Conservation (phyloP, 257 asterid genomes). For the Solanum medicagineum region DNA sequence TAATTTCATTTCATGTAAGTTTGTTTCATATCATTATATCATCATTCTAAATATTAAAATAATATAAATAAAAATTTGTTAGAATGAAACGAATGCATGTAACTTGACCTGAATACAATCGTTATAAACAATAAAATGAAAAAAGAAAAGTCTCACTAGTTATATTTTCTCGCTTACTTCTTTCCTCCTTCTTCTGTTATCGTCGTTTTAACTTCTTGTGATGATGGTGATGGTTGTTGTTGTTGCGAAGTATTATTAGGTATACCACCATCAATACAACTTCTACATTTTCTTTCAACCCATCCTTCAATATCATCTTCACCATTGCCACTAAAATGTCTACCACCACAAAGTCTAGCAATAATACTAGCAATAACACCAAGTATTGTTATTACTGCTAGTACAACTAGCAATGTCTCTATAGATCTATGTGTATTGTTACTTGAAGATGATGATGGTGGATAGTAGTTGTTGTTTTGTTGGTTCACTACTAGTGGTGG, state of each 20-base stretch:
- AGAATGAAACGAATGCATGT: neutral
- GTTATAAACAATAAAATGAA: neutral
- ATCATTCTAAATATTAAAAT: neutral
- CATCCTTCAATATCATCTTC: conserved; percentile 78
- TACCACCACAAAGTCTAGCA: conserved; percentile 72
- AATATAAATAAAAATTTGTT: neutral
- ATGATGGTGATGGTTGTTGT: neutral
- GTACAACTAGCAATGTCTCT: conserved; percentile 72
- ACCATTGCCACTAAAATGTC: conserved; percentile 53
- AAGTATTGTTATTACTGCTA: conserved; percentile 63
- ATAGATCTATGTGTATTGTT: conserved; percentile 37
- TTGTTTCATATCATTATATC: neutral
- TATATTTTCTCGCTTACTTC: neutral
- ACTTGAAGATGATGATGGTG: neutral
- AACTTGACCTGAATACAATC: accelerated
- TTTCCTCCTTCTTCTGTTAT: conserved; percentile 9
- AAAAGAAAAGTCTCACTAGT: neutral
- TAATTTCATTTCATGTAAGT: neutral
- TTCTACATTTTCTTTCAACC: conserved; percentile 71
- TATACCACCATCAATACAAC: conserved; percentile 64
- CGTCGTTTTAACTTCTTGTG: conserved; percentile 20
- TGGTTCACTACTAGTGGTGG: conserved; percentile 46
- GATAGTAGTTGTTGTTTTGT: neutral
- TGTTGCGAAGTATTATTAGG: conserved; percentile 10
- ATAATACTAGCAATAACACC: conserved; percentile 65